Conservation (phyloP, 192 early-diverging fungal species). For the Coemansia sp. region DNA sequence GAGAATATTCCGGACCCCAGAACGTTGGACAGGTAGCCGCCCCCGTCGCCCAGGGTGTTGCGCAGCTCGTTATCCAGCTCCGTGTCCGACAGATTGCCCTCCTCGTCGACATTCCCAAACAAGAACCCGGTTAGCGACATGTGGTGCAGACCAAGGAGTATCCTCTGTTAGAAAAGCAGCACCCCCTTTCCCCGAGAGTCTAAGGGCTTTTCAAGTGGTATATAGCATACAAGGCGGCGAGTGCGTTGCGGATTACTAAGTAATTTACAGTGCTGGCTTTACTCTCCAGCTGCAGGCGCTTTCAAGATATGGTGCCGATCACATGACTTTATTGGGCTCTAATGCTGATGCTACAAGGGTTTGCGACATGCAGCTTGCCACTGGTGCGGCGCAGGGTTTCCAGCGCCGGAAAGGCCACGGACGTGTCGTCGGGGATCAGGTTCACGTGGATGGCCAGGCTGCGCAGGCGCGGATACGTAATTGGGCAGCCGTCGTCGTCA, state of each 20-base stretch:
- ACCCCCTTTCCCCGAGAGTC: neutral
- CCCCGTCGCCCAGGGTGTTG: conserved; percentile 36
- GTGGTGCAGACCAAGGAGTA: neutral
- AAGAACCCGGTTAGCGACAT: conserved; percentile 74
- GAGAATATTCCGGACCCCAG: conserved; percentile 33
- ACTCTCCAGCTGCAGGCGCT: neutral
- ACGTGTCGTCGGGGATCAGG: conserved; percentile 25
- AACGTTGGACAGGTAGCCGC: conserved; percentile 23
- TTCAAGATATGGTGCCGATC: neutral
- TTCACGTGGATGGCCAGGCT: conserved; percentile 23
- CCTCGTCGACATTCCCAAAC: conserved; percentile 89
- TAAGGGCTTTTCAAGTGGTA: neutral
- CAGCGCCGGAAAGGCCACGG: conserved; percentile 22
- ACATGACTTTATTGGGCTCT: neutral
- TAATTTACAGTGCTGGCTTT: neutral
- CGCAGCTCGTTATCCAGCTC: conserved; percentile 55
- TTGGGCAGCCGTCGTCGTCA: conserved; percentile 15
- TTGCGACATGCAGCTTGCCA: conserved; percentile 18
- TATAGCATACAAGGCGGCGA: neutral
- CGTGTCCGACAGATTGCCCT: conserved; percentile 68
- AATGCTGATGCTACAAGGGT: too few relatives aligned
- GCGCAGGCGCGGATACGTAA: conserved; percentile 25
- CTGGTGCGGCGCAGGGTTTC: conserved; percentile 12
- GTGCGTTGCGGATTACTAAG: neutral
- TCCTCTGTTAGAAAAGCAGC: neutral